phyloP scores from a whole-genome alignment of 2,329 filamentous ascomycete species.

The Fusarium udum region DNA sequence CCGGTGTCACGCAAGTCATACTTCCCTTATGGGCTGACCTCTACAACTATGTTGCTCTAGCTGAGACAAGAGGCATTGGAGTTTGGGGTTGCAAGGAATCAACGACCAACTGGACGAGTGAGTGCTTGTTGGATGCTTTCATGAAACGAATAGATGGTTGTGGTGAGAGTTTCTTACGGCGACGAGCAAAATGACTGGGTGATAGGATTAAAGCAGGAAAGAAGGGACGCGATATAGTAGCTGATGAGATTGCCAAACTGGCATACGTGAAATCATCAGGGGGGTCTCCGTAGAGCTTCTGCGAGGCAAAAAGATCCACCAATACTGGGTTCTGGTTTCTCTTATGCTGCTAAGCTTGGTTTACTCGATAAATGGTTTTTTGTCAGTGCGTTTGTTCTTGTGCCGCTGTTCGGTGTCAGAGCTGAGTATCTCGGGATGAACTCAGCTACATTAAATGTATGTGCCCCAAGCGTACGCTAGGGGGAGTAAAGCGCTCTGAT shows the following conservation, averaged over 20 bases:
- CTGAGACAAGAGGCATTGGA: constrained; percentile 55
- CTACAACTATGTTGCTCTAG: constrained; percentile 55
- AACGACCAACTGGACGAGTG: constrained; percentile 45
- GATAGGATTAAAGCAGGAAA: not conserved
- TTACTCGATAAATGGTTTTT: no score
- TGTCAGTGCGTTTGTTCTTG: no score
- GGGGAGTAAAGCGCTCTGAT: not conserved
- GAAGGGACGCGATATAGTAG: constrained; percentile 1
- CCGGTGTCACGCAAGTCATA: constrained; percentile 56
- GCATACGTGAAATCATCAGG: not conserved
- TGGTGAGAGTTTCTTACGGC: not conserved
- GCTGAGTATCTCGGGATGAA: not conserved
- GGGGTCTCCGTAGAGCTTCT: not conserved
- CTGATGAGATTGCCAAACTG: not conserved
- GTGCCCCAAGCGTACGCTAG: not conserved
- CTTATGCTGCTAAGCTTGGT: not conserved
- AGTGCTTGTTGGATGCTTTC: constrained; percentile 43
- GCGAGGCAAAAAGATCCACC: no score
- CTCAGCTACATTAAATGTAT: not conserved
- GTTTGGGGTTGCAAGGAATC: constrained; percentile 50
- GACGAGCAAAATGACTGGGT: not conserved
- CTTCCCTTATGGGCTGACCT: constrained; percentile 58
- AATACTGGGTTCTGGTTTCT: not conserved
- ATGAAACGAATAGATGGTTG: constrained; percentile 2
- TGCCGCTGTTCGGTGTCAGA: not conserved